Base-by-base conservation (phyloP, 441 rosid species). In the Pelargonium cotyledonis region DNA sequence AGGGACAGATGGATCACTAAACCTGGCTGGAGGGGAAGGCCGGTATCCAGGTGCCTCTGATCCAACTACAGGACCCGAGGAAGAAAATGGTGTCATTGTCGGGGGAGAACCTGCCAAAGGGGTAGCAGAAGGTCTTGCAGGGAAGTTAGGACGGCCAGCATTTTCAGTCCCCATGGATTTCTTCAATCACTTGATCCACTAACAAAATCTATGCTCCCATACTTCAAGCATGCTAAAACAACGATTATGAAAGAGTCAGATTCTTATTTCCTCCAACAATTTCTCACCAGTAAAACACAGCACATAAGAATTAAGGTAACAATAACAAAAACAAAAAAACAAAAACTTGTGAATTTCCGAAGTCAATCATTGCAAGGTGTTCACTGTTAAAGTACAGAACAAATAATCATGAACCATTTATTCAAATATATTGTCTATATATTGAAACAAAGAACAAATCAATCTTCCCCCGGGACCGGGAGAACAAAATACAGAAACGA, bases 111-210 rank as follows among this genome's bases (percentile, higher is more conserved):
- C 77, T 55, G 89, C 84, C 71, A 88, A 88, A 40, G 95, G 92
- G 6, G 89, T 66, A 23, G 84, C n/a, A 8, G 86, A 63, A 72
- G 89, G 88, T 63, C 86, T 76, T 68, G 76, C 77, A 63, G 88
- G 89, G 73, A 85, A 83, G 72, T 73, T 83, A 6, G 93, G 86
- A 77, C 81, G 89, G 49, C 88, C 86, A 12, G 87, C 84, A 70
- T 91, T 88, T 70, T 90, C 91, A 71, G 89, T 83, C 76, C 85
- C 88, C 97, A 95, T 91, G 63, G 77, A 43, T 77, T 79, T 58
- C 66, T 46, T 46, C 31, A 68, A 69, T 5, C 31, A 58, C 67
- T 62, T 41, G 8, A 41, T 69, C 53, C 69, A 69, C 71, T 68
- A 41, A 55, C 19, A 55, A 23, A 53, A 19, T 7, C 70, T 75